Conservation (phyloP, 2,329 filamentous ascomycete species). For the Aspergillaceae sp. region DNA sequence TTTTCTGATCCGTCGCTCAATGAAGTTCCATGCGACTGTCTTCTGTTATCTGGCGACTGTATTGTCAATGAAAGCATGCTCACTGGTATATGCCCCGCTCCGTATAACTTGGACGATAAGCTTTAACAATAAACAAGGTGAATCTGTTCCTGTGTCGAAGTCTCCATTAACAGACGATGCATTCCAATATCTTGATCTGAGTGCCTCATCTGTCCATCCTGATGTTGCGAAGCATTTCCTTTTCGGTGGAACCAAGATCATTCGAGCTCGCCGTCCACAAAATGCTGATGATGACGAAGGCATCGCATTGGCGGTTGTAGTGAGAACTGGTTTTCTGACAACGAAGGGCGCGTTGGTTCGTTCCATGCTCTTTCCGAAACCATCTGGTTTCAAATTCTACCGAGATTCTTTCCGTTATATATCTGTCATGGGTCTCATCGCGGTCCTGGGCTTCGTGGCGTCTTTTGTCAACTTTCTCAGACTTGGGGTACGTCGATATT, state of each 20-base stretch:
- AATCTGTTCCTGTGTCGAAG: slow-evolving; percentile 96
- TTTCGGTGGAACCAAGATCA: slow-evolving; percentile 91
- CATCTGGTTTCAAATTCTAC: slow-evolving; percentile 97
- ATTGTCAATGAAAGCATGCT: slow-evolving; percentile 99
- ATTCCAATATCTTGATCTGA: slow-evolving; percentile 65
- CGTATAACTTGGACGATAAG: not conserved
- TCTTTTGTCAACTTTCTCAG: slow-evolving; percentile 91
- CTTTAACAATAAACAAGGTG: slow-evolving; percentile 45
- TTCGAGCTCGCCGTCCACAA: slow-evolving; percentile 79
- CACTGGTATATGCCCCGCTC: slow-evolving; percentile 46
- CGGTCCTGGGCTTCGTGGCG: slow-evolving; percentile 74
- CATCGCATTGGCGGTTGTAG: slow-evolving; percentile 81
- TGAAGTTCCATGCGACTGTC: slow-evolving; percentile 85
- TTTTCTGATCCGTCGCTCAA: slow-evolving; percentile 83
- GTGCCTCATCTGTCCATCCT: slow-evolving; percentile 71
- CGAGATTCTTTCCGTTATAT: slow-evolving; percentile 97
- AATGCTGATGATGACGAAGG: slow-evolving; percentile 80
- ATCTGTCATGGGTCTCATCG: slow-evolving; percentile 86
- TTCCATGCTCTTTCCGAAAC: slow-evolving; percentile 97
- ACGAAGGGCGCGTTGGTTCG: slow-evolving; percentile 93
- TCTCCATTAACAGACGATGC: slow-evolving; percentile 72
- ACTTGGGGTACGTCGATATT: slow-evolving; percentile 44
- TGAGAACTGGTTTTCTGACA: slow-evolving; percentile 92
- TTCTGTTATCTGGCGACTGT: slow-evolving; percentile 86
- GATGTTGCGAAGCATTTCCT: slow-evolving; percentile 82